Evolutionary conservation across 352 stramenopile genomes (phyloP).

Genomic region (Pythium grandisporangium): DNA sequence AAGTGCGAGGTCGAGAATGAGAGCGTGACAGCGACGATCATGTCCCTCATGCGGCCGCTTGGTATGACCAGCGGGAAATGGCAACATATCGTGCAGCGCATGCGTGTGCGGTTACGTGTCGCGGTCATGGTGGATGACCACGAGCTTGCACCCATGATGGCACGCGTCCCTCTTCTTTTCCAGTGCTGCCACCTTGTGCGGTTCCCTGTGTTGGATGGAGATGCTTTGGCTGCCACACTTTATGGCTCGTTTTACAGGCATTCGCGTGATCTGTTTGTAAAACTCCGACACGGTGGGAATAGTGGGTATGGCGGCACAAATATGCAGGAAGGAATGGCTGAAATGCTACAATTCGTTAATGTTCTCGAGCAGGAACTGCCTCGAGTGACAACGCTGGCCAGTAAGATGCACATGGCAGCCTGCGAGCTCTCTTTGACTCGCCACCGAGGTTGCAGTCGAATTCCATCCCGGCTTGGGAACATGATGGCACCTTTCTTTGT

Average conservation of each 20-base stretch:
- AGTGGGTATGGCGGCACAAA: neutral
- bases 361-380: conserved; percentile 14
- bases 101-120: conserved; percentile 36
- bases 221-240: conserved; percentile 20
- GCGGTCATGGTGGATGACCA: conserved; percentile 29
- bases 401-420: conserved; percentile 13
- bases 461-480: conserved; percentile 7
- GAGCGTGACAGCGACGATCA: conserved; percentile 60
- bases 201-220: conserved; percentile 10
- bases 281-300: neutral
- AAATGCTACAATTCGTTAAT: conserved; percentile 13
- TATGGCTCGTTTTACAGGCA: conserved; percentile 41
- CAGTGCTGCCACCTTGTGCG: conserved; percentile 19
- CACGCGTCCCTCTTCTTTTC: conserved; percentile 19
- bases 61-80: conserved; percentile 64
- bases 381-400: conserved; percentile 8
- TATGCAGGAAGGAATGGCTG: neutral
- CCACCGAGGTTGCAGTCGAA: neutral
- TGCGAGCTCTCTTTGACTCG: neutral
- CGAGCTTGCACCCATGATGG: conserved; percentile 7
- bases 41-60: conserved; percentile 60
- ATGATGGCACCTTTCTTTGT: conserved; percentile 11
- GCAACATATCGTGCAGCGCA: conserved; percentile 47
- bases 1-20: conserved; percentile 62
- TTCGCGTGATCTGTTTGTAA: conserved; percentile 13